phyloP scores from a whole-genome alignment of 192 early-diverging fungal species.

The Allomyces arbusculus region DNA sequence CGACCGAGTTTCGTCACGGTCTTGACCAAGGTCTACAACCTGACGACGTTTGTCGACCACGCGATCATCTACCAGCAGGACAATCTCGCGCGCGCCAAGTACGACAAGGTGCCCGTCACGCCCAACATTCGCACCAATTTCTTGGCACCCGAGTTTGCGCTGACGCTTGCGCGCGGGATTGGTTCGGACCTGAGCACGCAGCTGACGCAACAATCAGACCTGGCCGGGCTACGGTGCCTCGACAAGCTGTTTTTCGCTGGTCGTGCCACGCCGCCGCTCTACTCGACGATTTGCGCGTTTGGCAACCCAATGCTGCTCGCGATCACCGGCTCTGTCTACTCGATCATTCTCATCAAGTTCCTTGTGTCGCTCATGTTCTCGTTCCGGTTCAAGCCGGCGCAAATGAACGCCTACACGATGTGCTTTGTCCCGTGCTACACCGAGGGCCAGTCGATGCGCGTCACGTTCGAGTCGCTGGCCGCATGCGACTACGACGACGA shows the following conservation, averaged over 20 bases:
- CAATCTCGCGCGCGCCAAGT: not conserved
- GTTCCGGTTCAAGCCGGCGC: not conserved
- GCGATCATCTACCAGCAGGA: not conserved
- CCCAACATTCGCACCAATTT: conserved; percentile 15
- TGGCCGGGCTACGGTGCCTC: conserved; percentile 9
- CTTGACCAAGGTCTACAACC: not conserved
- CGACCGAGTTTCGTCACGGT: not conserved
- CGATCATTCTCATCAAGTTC: not conserved
- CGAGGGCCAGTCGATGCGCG: conserved; percentile 3
- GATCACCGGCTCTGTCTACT: not conserved
- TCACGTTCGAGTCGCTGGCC: conserved; percentile 5
- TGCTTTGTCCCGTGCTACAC: conserved; percentile 7
- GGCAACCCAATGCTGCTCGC: not conserved
- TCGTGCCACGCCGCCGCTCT: not conserved
- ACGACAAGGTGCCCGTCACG: conserved; percentile 13
- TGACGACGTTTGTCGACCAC: not conserved
- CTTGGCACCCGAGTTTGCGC: conserved; percentile 1
- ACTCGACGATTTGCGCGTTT: conserved; percentile 1
- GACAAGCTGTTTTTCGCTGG: conserved; percentile 1
- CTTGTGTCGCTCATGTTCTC: not conserved
- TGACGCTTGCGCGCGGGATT: conserved; percentile 21
- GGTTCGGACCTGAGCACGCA: conserved; percentile 14
- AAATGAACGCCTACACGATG: conserved; percentile 2
- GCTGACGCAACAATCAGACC: conserved; percentile 4
- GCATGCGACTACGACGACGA: conserved; percentile 2